Percentiles rank a stretch among this genome's conserved stretches.
phyloP scores from a whole-genome alignment of 805 yeast genomes.

The Suhomyces sp. region DNA sequence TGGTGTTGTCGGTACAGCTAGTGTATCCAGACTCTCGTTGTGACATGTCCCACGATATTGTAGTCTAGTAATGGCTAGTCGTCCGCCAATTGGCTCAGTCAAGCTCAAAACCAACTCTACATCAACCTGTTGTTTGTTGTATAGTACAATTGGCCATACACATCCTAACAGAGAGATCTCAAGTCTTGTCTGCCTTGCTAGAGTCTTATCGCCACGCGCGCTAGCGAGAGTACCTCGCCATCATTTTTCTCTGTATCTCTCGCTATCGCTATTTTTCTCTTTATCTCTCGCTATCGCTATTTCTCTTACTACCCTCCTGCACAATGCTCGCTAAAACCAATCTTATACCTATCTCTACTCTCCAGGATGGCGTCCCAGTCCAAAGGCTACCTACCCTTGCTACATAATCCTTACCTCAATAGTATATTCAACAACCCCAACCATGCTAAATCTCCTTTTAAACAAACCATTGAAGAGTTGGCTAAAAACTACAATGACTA shows the following conservation, averaged over 20 bases:
- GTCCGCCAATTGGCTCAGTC: no score
- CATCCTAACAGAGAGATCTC: no score
- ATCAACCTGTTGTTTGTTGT: no score
- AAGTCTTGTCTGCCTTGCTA: background rate
- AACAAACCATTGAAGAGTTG: slow-evolving; percentile 44
- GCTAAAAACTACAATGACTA: slow-evolving; percentile 47
- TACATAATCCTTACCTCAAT: slow-evolving; percentile 63
- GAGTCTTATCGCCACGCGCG: background rate
- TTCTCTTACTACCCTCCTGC: background rate
- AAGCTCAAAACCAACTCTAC: no score
- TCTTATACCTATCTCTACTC: background rate
- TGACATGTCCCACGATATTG: no score
- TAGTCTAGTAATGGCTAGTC: no score
- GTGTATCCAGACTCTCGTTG: no score
- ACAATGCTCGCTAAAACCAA: background rate
- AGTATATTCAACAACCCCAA: slow-evolving; percentile 63
- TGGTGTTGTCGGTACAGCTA: no score
- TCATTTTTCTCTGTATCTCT: no score
- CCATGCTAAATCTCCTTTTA: slow-evolving; percentile 40
- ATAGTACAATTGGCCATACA: no score
- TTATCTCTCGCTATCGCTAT: background rate
- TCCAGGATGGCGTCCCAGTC: slow-evolving; percentile 29
- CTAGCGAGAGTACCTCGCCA: background rate
- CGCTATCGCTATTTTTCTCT: background rate
- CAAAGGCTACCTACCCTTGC: slow-evolving; percentile 40